Evolutionary conservation across 257 asterid genomes (phyloP).

Genomic region (Gentiana dahurica): DNA sequence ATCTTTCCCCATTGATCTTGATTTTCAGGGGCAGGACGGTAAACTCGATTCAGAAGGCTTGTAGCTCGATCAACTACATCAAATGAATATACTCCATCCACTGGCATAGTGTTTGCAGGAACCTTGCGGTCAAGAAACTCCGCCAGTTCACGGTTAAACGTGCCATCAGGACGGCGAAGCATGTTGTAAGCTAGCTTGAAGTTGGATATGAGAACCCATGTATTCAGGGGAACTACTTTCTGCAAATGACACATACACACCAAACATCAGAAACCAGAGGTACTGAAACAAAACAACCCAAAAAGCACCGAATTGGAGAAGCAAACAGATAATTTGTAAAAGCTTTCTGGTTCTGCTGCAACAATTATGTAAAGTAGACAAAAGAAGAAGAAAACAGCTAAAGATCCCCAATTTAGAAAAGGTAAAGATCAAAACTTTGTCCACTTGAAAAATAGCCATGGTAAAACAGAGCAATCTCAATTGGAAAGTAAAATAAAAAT

Average conservation of each 20-base stretch:
- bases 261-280: no score
- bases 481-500: slow-evolving; percentile 2
- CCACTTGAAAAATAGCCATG: neutral
- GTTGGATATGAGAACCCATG: slow-evolving; percentile 38
- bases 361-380: no score
- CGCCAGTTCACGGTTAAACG: slow-evolving; percentile 34
- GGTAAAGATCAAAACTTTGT: neutral
- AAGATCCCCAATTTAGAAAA: no score
- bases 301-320: slow-evolving; percentile 2
- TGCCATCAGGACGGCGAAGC: slow-evolving; percentile 78
- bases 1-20: slow-evolving; percentile 24
- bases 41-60: slow-evolving; percentile 24
- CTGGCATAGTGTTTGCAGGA: slow-evolving; percentile 24
- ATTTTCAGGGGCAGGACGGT: slow-evolving; percentile 25
- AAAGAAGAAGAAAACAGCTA: no score
- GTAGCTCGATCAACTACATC: slow-evolving; percentile 30
- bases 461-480: neutral
- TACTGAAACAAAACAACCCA: neutral
- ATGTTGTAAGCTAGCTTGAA: slow-evolving; percentile 61
- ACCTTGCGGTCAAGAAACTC: slow-evolving; percentile 41
- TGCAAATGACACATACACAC: slow-evolving; percentile 8
- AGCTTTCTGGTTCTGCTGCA: neutral
- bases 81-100: slow-evolving; percentile 38
- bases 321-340: neutral
- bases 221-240: slow-evolving; percentile 43